These are phyloP conservation scores for Pseudonectria foliicola DNA, from an alignment of 2,329 filamentous ascomycete species.

Conservation along the genomic window DNA sequence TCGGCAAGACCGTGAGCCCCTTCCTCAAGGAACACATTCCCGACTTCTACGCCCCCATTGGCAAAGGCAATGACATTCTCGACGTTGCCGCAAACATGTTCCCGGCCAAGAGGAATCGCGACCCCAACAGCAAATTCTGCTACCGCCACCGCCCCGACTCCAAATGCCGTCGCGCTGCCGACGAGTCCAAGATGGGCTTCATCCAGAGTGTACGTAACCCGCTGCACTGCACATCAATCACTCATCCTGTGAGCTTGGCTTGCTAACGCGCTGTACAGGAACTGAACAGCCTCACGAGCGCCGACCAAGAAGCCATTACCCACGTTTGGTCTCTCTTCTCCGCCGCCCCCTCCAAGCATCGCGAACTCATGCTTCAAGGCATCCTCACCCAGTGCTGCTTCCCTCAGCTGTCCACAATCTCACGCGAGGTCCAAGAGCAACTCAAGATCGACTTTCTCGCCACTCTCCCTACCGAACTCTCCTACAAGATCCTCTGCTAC, in stretches of 20 bases:
- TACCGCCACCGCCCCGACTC: slow-evolving; percentile 92
- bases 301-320: slow-evolving; percentile 90
- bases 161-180: slow-evolving; percentile 85
- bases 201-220: slow-evolving; percentile 65
- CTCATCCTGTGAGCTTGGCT: slow-evolving; percentile 2
- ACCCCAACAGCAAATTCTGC: slow-evolving; percentile 83
- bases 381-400: slow-evolving; percentile 97
- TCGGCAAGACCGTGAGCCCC: slow-evolving; percentile 72
- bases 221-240: neutral
- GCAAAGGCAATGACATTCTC: slow-evolving; percentile 40
- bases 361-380: slow-evolving; percentile 92
- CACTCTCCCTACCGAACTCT: slow-evolving; percentile 81
- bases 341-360: slow-evolving; percentile 85
- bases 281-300: slow-evolving; percentile 71
- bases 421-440: slow-evolving; percentile 82
- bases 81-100: slow-evolving; percentile 8
- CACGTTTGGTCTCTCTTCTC: slow-evolving; percentile 98
- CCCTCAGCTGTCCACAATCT: slow-evolving; percentile 88
- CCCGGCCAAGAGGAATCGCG: slow-evolving; percentile 33
- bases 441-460: slow-evolving; percentile 96
- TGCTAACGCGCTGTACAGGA: slow-evolving; percentile 43
- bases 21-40: slow-evolving; percentile 91
- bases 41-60: slow-evolving; percentile 74
- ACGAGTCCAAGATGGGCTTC: slow-evolving; percentile 93
- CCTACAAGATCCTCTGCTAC: slow-evolving; percentile 87